Conservation (phyloP, 2,329 filamentous ascomycete genomes). For the Pochonia chlamydosporia region DNA sequence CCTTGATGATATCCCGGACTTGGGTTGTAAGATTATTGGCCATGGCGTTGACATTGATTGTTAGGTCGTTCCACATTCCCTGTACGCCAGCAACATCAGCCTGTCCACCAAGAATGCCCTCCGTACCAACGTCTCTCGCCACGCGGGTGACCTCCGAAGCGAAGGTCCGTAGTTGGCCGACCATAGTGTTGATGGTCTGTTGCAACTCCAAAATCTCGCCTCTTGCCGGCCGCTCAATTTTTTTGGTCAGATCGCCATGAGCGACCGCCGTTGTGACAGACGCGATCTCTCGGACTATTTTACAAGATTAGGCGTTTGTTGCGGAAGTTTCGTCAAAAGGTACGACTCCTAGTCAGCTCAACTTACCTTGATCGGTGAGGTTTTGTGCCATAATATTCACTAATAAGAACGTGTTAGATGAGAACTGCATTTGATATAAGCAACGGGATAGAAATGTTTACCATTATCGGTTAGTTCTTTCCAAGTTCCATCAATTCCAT, state of each 20-base stretch:
- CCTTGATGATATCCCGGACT: slow-evolving; percentile 89
- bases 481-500: slow-evolving; percentile 94
- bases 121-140: slow-evolving; percentile 76
- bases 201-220: slow-evolving; percentile 80
- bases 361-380: slow-evolving; percentile 64
- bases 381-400: slow-evolving; percentile 83
- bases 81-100: slow-evolving; percentile 78
- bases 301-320: slow-evolving; percentile 10
- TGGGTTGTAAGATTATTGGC: slow-evolving; percentile 81
- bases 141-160: slow-evolving; percentile 80
- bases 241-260: slow-evolving; percentile 76
- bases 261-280: slow-evolving; percentile 80
- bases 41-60: slow-evolving; percentile 84
- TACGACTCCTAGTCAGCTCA: too few species aligned
- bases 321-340: too few species aligned
- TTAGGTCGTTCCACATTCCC: slow-evolving; percentile 85
- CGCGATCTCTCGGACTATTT: slow-evolving; percentile 70
- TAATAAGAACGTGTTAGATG: slow-evolving; percentile 23
- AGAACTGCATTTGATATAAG: neutral
- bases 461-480: slow-evolving; percentile 89
- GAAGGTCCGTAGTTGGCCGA: slow-evolving; percentile 77
- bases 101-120: slow-evolving; percentile 76
- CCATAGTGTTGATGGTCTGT: slow-evolving; percentile 86
- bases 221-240: slow-evolving; percentile 73
- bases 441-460: slow-evolving; percentile 25